Base-by-base conservation (phyloP, 805 yeast species). In the Candida patagonica region DNA sequence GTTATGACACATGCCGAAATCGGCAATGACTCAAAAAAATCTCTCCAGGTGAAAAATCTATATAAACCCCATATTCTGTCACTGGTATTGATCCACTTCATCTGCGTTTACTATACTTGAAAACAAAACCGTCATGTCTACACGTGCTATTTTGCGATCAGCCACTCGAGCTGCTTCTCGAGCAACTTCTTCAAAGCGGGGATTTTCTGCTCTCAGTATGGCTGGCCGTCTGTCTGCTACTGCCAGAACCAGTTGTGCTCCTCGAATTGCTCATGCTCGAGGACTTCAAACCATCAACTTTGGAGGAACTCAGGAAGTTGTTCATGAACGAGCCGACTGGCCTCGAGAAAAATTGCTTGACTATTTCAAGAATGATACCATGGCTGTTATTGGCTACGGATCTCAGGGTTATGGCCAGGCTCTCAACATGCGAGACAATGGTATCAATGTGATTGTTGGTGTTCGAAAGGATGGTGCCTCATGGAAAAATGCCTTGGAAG, bases 391-490 rank as follows among this genome's bases (percentile, higher is more conserved):
- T 56, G 98, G 98, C 70, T 92, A 92, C 80, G 98, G 98, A 65
- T 89, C 98, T 54, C 98, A 92, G 74, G 98, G 98, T 76, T 89
- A 92, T 77, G 98, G 98, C 66, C 98, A 92, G 76, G 97, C 96
- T 71, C 79, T 92, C 59, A 92, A 92, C 87, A 73, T 94, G 74
- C 85, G 98, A 74, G 98, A 92, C 77, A 89, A 92, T 62, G 98
- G 98, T 69, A 69, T 92, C 62, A 89, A 89, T 67, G 98, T 89
- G 57, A 84, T 92, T 65, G 74, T 92, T 56, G 98, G 98, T 79
- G 98, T 92, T 60, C 80, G 98, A 71, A 86, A 92, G 77, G 70
- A 85, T 64, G 98, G 98, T 76, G 92, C 96, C 53, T 92, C 97
- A 44, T 92, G 98, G 98, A 89, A 89, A 74, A 95, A 96, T 56